These are phyloP conservation scores for Epichloe uncinata DNA, from an alignment of 2,329 filamentous ascomycete genomes.

Conservation along the genomic window DNA sequence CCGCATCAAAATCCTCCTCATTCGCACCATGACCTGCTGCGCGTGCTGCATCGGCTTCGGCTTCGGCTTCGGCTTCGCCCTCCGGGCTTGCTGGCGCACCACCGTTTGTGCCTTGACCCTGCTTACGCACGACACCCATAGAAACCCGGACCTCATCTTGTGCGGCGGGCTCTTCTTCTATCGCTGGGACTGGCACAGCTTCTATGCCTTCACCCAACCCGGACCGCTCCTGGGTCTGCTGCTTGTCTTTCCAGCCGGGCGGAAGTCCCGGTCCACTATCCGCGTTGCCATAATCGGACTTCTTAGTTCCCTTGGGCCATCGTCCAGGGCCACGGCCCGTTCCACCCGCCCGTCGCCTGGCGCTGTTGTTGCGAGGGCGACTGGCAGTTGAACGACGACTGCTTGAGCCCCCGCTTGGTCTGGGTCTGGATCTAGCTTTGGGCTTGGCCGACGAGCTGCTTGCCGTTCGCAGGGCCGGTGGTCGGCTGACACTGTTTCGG, in stretches of 20 bases:
- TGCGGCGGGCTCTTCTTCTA: conserved; percentile 15
- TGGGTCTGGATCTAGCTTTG: conserved; percentile 25
- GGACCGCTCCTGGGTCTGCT: conserved; percentile 9
- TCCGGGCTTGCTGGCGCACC: conserved; percentile 5
- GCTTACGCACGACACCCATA: conserved; percentile 12
- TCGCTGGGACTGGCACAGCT: conserved; percentile 5
- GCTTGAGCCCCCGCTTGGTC: conserved; percentile 22
- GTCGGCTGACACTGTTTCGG: conserved; percentile 27
- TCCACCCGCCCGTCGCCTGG: conserved; percentile 43
- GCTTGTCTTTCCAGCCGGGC: conserved; percentile 36
- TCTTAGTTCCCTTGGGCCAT: conserved; percentile 57
- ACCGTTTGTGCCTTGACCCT: conserved; percentile 9
- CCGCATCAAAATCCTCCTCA: background rate
- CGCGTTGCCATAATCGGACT: conserved; percentile 53
- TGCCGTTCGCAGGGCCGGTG: conserved; percentile 21
- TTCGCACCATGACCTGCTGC: background rate
- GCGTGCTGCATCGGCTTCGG: background rate
- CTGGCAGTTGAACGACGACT: conserved; percentile 19
- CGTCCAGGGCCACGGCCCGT: conserved; percentile 51
- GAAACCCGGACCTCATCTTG: conserved; percentile 22
- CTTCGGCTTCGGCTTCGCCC: background rate
- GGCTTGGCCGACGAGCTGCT: conserved; percentile 26
- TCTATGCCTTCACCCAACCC: conserved; percentile 7
- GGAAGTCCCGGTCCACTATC: conserved; percentile 51
- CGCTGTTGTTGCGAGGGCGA: conserved; percentile 27